Conservation (phyloP, 139 green algal species). For the Chlamydomonas sp. region DNA sequence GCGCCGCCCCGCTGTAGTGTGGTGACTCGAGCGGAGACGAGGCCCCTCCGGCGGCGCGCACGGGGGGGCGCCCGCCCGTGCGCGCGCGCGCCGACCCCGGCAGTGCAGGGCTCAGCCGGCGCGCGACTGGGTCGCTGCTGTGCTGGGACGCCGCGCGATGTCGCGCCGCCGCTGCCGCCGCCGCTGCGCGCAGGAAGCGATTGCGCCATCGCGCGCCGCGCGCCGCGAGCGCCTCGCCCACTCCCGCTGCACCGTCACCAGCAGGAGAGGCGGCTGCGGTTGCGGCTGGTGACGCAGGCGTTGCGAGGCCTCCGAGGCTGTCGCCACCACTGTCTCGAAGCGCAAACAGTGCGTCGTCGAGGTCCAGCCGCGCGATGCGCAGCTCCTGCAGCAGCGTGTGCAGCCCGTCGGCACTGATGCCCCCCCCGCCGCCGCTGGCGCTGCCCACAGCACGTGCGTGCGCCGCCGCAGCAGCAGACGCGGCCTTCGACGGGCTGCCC, state of each 20-base stretch:
- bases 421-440: neutral
- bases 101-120: neutral
- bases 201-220: neutral
- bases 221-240: neutral
- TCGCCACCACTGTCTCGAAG: neutral
- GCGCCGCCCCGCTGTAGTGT: no score
- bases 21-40: no score
- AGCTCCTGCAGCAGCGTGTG: slow-evolving; percentile 4
- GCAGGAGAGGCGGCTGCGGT: no score
- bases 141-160: neutral
- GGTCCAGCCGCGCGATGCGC: neutral
- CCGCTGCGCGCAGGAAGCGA: neutral
- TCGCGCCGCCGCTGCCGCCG: neutral
- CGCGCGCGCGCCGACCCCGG: no score
- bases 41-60: no score
- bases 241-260: neutral
- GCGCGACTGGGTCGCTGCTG: neutral
- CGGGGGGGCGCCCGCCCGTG: no score
- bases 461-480: no score
- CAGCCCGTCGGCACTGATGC: slow-evolving; percentile 7
- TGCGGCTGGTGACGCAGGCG: no score
- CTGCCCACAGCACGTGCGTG: neutral
- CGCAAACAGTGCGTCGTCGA: neutral
- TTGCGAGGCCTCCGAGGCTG: neutral
- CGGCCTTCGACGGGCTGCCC: neutral